Percentiles rank a stretch among this genome's conserved stretches.
phyloP scores from a whole-genome alignment of 2,329 filamentous ascomycete species.

The Akanthomyces dipterigenus region DNA sequence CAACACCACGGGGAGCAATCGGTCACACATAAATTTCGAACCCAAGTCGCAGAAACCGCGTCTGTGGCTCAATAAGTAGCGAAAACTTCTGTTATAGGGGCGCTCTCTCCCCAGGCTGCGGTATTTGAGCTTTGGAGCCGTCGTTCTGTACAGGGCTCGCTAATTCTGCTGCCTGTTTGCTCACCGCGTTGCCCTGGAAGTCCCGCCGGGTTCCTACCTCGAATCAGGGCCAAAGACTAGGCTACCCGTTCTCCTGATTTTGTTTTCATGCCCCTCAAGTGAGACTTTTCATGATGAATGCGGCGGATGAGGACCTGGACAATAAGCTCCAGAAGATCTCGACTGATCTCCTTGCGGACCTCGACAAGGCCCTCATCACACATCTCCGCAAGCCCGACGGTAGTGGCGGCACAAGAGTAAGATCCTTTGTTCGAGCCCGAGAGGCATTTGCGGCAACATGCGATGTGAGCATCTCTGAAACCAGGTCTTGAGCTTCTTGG shows the following conservation, averaged over 20 bases:
- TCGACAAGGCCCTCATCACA: constrained; percentile 44
- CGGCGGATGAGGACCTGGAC: constrained; percentile 52
- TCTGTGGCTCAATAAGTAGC: neutral
- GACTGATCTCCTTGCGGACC: constrained; percentile 50
- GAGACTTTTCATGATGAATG: constrained; percentile 44
- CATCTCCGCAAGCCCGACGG: constrained; percentile 48
- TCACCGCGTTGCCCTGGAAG: neutral
- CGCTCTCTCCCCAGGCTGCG: neutral
- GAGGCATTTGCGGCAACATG: constrained; percentile 43
- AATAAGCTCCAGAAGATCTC: constrained; percentile 57
- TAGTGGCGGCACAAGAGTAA: constrained; percentile 34
- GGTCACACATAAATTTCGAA: neutral
- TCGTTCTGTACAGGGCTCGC: neutral
- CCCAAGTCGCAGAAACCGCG: neutral
- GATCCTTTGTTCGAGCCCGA: constrained; percentile 41
- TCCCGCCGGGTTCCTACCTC: neutral
- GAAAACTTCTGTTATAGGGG: neutral
- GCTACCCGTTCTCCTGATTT: neutral
- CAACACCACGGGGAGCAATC: neutral
- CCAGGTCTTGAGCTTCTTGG: constrained; percentile 2
- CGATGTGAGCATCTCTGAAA: constrained; percentile 29
- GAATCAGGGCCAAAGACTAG: neutral
- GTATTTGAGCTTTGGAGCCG: neutral
- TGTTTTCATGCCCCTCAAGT: too few relatives aligned
- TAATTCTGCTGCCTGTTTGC: constrained; percentile 6